Base-by-base conservation (phyloP, 768 basidiomycete genomes). In the Hygrocybe punicea region DNA sequence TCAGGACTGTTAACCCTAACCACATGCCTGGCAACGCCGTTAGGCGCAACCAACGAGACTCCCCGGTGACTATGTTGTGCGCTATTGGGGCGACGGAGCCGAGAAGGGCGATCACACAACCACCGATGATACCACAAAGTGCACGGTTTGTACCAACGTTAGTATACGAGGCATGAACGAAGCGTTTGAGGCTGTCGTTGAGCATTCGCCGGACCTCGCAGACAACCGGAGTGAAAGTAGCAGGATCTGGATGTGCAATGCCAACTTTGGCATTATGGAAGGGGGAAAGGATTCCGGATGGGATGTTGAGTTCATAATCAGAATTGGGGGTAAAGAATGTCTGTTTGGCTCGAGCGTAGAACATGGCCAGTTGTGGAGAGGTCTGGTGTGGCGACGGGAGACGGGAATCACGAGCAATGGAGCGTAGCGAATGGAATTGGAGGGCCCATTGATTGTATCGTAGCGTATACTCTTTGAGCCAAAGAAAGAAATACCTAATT, bases 301-400 rank as follows among this genome's bases (percentile, higher is more conserved):
- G 79, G 23, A 91, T 79, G 59, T 86, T 80, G 62, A 91, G 83
- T 60, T 89, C 87, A 63, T 87, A 91, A 42, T 79, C 76, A 46
- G 84, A 82, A 56, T 81, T 81, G 17, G 87, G 87, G 2, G 84
- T 86, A 60, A 91, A 82, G 67, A 92, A 92, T 1, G 89, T 91
- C 65, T 88, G 83, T 62, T 89, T 90, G 9, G 89, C 89, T 36
- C 89, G 84, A 3, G 81, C 74, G 65, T 88, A 92, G 71, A 90
- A 91, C 75, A 87, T 80, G 58, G 86, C 82, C 49, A 91, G 75
- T 39, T 78, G 74, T 4, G 83, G 70, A 0, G 82, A 81, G 49
- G 77, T 75, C 25, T 77, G 80, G 2, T 76, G 64, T 0, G 78
- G 75, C 67, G 70, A 75, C 29, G 70, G 67, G 10, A 69, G 62